Base-by-base conservation (phyloP, 1,284 basidiomycete species). In the Sparassis latifolia region DNA sequence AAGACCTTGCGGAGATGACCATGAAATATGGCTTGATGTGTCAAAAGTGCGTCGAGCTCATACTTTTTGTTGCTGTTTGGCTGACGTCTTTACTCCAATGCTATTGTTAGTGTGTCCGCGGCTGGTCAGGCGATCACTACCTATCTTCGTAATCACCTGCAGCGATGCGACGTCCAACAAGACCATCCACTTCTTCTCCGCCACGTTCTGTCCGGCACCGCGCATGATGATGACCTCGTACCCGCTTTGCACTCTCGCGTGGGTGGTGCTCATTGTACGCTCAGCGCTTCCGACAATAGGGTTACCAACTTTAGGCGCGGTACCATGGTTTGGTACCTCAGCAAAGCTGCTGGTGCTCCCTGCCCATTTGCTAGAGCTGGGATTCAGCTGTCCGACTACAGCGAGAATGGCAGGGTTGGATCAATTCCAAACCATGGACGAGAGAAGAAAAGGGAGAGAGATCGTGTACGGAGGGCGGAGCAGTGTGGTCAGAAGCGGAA, bases 111-210 rank as follows among this genome's bases (percentile, higher is more conserved):
- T 63, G 73, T 78, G 47, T 86, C 84, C 45, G 86, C 86, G 47
- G 86, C 86, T 10, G 80, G 81, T 41, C 86, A 89, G 64, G 84
- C 86, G 12, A 86, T 89, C 62, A 86, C 85, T 3, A 86, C 84
- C 20, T 89, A 86, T 65, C 82, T 89, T 57, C 80, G 86, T 48
- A 75, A 75, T 52, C 86, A 89, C 61, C 74, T 82, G 55, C 66
- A 77, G 43, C 83, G 86, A 46, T 88, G 86, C 57, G 82, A 87
- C 46, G 65, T 64, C 3, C 79, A 87, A 54, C 76, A 84, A 57
- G 85, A 88, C 62, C 77, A 82, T 42, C 85, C 86, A 2, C 77
- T 89, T 5, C 76, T 89, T 41, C 73, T 86, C 40, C 80, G 80
- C n/a, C 84, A 87, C 60, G 69, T 75, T 35, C 74, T 88, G 40